phyloP scores from a whole-genome alignment of 805 yeast species.

The Ogataea zsoltii region DNA sequence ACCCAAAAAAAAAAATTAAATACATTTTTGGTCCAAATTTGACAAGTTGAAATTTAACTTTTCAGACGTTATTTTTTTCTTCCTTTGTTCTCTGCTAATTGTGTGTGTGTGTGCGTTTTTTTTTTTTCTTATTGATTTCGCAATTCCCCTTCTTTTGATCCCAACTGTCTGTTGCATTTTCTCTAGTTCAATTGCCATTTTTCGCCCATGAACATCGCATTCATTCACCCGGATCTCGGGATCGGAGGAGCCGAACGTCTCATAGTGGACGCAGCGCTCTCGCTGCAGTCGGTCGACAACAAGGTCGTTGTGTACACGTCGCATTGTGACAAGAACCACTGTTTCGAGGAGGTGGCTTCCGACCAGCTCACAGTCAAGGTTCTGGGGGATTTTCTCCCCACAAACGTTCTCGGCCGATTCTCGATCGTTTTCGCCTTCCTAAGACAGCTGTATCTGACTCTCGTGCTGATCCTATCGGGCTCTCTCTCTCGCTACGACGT shows the following conservation, averaged over 20 bases:
- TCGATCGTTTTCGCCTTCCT: conserved; percentile 80
- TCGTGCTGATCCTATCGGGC: conserved; percentile 46
- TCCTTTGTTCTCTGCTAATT: no score
- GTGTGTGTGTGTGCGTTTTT: no score
- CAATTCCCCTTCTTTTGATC: no score
- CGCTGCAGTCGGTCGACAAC: conserved; percentile 61
- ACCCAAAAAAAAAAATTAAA: not conserved
- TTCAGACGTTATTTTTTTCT: no score
- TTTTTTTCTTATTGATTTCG: not conserved
- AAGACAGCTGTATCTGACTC: conserved; percentile 72
- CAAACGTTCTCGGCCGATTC: conserved; percentile 62
- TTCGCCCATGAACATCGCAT: conserved; percentile 70
- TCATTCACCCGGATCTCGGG: conserved; percentile 94
- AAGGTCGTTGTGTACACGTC: conserved; percentile 74
- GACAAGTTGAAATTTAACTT: not conserved
- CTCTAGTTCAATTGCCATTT: no score
- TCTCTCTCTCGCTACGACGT: conserved; percentile 59
- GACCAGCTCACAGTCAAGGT: conserved; percentile 64
- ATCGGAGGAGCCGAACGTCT: conserved; percentile 97
- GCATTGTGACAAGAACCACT: conserved; percentile 82
- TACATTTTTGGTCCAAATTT: no score
- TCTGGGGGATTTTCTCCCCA: conserved; percentile 83
- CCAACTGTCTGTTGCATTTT: not conserved
- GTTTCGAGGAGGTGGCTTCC: conserved; percentile 83
- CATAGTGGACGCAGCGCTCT: conserved; percentile 94